Evolutionary conservation across 2,329 filamentous ascomycete genomes (phyloP).

Genomic region (Chrysoporthe puriensis): DNA sequence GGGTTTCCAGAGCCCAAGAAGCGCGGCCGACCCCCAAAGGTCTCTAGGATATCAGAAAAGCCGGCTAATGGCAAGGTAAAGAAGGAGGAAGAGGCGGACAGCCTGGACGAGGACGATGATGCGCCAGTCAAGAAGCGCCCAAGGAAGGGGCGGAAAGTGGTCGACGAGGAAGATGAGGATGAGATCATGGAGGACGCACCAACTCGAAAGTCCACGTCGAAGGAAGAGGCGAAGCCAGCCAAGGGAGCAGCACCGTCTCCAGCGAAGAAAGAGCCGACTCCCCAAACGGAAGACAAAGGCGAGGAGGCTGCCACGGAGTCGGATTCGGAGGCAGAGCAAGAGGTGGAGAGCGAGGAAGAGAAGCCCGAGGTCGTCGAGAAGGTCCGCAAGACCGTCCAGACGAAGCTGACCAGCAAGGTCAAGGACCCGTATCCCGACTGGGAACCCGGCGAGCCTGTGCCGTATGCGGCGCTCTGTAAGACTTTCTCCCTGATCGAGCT

Average conservation of each 20-base stretch:
- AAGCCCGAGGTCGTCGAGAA: constrained; percentile 75
- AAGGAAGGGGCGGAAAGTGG: constrained; percentile 49
- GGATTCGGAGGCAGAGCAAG: constrained; percentile 53
- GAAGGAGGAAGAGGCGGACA: constrained; percentile 47
- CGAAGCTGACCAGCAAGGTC: constrained; percentile 62
- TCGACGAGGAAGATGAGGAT: constrained; percentile 58
- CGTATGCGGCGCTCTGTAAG: constrained; percentile 90
- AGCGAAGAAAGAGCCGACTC: constrained; percentile 33
- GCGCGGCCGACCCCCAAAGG: constrained; percentile 39
- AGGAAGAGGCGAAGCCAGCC: constrained; percentile 36
- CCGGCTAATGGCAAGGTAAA: constrained; percentile 39
- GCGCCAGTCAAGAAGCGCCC: constrained; percentile 64
- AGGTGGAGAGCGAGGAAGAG: constrained; percentile 59
- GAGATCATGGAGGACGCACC: constrained; percentile 43
- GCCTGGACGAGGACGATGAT: constrained; percentile 53
- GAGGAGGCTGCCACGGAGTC: constrained; percentile 47
- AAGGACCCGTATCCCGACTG: constrained; percentile 95
- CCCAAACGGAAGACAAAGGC: constrained; percentile 45
- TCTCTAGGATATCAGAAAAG: constrained; percentile 31
- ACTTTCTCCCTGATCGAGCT: constrained; percentile 95
- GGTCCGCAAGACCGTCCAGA: constrained; percentile 79
- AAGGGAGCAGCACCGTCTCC: constrained; percentile 28
- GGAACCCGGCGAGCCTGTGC: constrained; percentile 85
- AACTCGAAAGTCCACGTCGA: constrained; percentile 29
- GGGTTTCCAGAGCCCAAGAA: constrained; percentile 49